phyloP scores from a whole-genome alignment of 805 yeast species.

The Metschnikowia chrysomelidarum region DNA sequence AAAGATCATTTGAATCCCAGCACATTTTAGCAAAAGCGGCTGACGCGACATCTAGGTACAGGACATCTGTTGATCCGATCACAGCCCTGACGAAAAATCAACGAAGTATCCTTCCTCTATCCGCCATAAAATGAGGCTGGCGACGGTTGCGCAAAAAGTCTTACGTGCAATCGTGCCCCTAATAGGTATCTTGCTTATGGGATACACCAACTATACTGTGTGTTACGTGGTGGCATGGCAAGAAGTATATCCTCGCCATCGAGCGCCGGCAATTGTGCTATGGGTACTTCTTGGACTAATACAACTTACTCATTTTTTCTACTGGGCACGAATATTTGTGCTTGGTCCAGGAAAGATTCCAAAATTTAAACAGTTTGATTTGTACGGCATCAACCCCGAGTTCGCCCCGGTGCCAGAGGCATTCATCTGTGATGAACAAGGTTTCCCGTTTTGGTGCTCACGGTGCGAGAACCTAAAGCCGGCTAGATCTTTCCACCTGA shows the following conservation, averaged over 20 bases:
- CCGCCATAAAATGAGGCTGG: no score
- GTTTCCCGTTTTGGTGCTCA: constrained; percentile 77
- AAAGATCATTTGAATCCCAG: no score
- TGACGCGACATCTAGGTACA: no score
- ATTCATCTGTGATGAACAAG: constrained; percentile 68
- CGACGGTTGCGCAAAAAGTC: no score
- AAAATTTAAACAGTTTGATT: constrained; percentile 33
- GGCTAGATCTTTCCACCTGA: constrained; percentile 70
- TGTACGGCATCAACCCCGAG: constrained; percentile 20
- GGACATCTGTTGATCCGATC: no score
- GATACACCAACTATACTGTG: constrained; percentile 14
- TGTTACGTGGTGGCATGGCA: constrained; percentile 16
- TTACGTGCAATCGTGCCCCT: no score
- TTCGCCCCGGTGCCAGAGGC: constrained; percentile 49
- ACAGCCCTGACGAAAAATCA: no score
- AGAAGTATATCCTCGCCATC: constrained; percentile 10
- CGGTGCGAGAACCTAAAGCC: constrained; percentile 64
- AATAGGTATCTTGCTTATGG: constrained; percentile 7
- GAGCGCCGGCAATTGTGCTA: constrained; percentile 11
- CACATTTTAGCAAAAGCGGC: no score
- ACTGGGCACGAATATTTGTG: constrained; percentile 46
- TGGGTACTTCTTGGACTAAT: constrained; percentile 15
- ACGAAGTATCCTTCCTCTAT: no score
- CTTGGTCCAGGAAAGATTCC: constrained; percentile 61
- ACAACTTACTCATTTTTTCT: constrained; percentile 14